Percentiles rank a stretch among this genome's conserved stretches.
Evolutionary conservation across 352 stramenopile species (phyloP).

Genomic region (Phytophthora macrochlamydospora): DNA sequence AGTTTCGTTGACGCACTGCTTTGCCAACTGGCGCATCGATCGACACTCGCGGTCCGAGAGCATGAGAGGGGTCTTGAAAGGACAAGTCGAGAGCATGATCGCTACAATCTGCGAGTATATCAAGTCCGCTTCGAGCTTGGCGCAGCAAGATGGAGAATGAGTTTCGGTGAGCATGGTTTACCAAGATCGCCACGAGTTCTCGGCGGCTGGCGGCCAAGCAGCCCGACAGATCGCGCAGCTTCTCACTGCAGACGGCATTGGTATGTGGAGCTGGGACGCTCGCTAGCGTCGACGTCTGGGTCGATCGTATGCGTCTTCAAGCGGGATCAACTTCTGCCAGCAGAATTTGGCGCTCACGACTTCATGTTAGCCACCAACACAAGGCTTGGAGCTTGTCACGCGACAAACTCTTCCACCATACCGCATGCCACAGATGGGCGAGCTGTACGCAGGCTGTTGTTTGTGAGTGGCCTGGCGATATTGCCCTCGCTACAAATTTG

Average conservation of each 20-base stretch:
- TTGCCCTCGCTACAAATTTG: no score
- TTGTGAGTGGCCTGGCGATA: no score
- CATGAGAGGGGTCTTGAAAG: conserved; percentile 32
- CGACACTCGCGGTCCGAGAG: conserved; percentile 32
- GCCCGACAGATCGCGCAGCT: neutral
- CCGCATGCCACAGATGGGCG: conserved; percentile 22
- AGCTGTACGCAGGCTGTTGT: conserved; percentile 9
- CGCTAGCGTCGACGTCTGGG: conserved; percentile 5
- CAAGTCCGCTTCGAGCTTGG: neutral
- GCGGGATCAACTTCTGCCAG: conserved; percentile 13
- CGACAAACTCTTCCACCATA: conserved; percentile 20
- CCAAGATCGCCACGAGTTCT: conserved; percentile 11
- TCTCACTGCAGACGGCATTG: conserved; percentile 6
- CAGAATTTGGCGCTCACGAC: neutral
- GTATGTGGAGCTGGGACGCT: conserved; percentile 18
- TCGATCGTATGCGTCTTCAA: conserved; percentile 13
- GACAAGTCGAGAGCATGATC: conserved; percentile 19
- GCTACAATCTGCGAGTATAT: conserved; percentile 6
- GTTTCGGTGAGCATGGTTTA: neutral
- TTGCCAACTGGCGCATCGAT: conserved; percentile 23
- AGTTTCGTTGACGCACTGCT: conserved; percentile 27
- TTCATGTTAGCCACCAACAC: neutral
- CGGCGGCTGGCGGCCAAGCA: neutral
- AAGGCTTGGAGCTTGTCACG: conserved; percentile 1
- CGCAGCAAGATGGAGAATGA: conserved; percentile 25